Percentiles rank a stretch among this genome's conserved stretches.
These are phyloP conservation scores for Pichia terricola DNA, from an alignment of 1,139 yeast genomes.

Conservation along the genomic window DNA sequence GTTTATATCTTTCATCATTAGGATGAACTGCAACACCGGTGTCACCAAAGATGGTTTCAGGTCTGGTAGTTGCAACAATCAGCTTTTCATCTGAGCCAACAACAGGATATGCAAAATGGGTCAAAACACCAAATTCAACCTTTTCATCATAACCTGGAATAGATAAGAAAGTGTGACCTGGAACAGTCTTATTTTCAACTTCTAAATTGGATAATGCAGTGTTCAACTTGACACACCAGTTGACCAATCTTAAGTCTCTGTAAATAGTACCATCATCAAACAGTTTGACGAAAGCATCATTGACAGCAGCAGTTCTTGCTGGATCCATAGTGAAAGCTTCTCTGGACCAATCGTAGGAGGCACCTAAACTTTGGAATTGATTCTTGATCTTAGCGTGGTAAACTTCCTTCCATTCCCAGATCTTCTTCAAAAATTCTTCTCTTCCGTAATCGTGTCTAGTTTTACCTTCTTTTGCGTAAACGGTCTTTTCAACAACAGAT, in stretches of 20 bases:
- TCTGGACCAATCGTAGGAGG: conserved; percentile 92
- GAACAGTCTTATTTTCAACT: conserved; percentile 83
- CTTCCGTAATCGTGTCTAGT: conserved; percentile 95
- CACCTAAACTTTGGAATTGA: conserved; percentile 84
- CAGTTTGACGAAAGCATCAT: conserved; percentile 81
- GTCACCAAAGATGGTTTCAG: conserved; percentile 96
- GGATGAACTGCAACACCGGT: conserved; percentile 98
- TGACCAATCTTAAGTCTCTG: conserved; percentile 87
- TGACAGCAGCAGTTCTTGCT: conserved; percentile 67
- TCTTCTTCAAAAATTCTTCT: conserved; percentile 76
- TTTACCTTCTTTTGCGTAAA: conserved; percentile 80
- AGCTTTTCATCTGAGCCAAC: conserved; percentile 82
- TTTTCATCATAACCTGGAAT: conserved; percentile 89
- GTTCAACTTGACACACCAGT: conserved; percentile 92
- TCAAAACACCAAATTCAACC: conserved; percentile 92
- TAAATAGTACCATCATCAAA: conserved; percentile 95
- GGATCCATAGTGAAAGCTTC: conserved; percentile 92
- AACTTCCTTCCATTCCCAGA: conserved; percentile 98
- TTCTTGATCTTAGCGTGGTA: conserved; percentile 78
- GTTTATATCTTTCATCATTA: conserved; percentile 82
- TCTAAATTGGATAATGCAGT: conserved; percentile 95
- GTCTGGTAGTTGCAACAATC: conserved; percentile 96
- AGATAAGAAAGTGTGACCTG: conserved; percentile 69
- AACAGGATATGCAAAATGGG: conserved; percentile 86
- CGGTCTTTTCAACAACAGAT: conserved; percentile 93